Base-by-base conservation (phyloP, 2,329 filamentous ascomycete species). In the Ceratocystis lukuohia region DNA sequence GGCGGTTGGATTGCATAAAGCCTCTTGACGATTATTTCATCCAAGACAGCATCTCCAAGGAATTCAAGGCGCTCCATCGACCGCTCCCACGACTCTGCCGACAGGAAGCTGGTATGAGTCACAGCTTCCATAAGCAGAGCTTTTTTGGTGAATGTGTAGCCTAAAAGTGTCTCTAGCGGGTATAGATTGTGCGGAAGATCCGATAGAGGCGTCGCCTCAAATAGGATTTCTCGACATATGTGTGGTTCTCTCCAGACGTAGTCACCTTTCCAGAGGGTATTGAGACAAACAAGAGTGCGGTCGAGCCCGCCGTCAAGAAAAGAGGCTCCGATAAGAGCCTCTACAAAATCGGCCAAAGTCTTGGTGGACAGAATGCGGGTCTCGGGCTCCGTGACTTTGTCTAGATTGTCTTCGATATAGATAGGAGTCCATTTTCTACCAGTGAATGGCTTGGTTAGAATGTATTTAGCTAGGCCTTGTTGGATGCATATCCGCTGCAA, bases 41-140 rank as follows among this genome's bases (percentile, higher is more conserved):
- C 93, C 0, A 97, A 82, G 1, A 96, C 79, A 0, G 91, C 84
- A 71, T 97, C 93, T 0, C 93, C 93, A 0, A 96, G 77, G 71
- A 94, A 96, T 72, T 96, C 93, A 0, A 96, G 81, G 0, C 91
- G 83, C 70, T 96, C 88, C 12, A 84, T 80, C 0, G 76, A 76
- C 59, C 72, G 70, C 15, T 69, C 68, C 25, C 75, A 79, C 1
- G 78, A 78, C 3, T 80, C 77, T 33, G 48, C 44, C 3, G 62
- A 61, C 17, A 76, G 74, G 37, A 77, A 78, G 0, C 89, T 92
- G 0, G 84, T 78, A 72, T 96, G 92, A 0, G 91, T 96, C 62
- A 93, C 78, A 1, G 92, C 88, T 75, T 96, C 89, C 0, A 88
- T 72, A 0, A 96, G 79, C 0, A 96, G 77, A 0, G 79, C 72